Evolutionary conservation across 2,329 filamentous ascomycete genomes (phyloP).

Genomic region (Macroventuria anomochaeta): DNA sequence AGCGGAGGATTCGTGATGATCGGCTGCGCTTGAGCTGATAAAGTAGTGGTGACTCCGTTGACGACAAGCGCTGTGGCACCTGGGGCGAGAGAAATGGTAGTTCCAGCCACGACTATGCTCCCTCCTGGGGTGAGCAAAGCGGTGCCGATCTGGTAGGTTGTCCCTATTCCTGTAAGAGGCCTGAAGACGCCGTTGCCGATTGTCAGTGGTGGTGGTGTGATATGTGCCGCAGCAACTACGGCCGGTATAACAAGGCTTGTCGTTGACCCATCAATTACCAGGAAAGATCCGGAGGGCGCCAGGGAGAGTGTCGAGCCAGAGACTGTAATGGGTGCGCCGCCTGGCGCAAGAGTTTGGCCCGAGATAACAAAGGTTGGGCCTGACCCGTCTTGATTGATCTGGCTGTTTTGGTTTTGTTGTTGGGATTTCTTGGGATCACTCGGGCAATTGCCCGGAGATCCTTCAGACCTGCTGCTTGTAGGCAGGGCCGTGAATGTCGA

Average conservation of each 20-base stretch:
- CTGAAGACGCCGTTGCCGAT: conserved; percentile 38
- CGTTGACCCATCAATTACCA: conserved; percentile 45
- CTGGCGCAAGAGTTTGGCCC: conserved; percentile 48
- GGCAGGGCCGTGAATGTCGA: conserved; percentile 23
- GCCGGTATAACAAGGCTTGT: conserved; percentile 41
- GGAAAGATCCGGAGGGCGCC: conserved; percentile 34
- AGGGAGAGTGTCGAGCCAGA: conserved; percentile 45
- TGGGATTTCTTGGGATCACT: not conserved
- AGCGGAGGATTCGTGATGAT: conserved; percentile 51
- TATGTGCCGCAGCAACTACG: conserved; percentile 17
- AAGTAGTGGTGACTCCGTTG: conserved; percentile 27
- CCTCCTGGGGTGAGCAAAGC: conserved; percentile 50
- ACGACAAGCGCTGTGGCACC: conserved; percentile 40
- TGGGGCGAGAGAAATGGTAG: conserved; percentile 39
- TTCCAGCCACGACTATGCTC: conserved; percentile 43
- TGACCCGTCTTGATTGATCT: not conserved
- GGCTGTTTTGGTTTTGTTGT: not conserved
- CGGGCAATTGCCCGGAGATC: not conserved
- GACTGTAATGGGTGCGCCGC: conserved; percentile 43
- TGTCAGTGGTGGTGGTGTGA: conserved; percentile 39
- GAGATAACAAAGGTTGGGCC: conserved; percentile 46
- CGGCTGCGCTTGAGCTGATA: conserved; percentile 29
- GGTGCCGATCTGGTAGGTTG: conserved; percentile 47
- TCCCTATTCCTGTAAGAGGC: conserved; percentile 40
- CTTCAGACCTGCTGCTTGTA: not conserved